Conservation (phyloP, 2,329 filamentous ascomycete genomes). For the Acarospora socialis region DNA sequence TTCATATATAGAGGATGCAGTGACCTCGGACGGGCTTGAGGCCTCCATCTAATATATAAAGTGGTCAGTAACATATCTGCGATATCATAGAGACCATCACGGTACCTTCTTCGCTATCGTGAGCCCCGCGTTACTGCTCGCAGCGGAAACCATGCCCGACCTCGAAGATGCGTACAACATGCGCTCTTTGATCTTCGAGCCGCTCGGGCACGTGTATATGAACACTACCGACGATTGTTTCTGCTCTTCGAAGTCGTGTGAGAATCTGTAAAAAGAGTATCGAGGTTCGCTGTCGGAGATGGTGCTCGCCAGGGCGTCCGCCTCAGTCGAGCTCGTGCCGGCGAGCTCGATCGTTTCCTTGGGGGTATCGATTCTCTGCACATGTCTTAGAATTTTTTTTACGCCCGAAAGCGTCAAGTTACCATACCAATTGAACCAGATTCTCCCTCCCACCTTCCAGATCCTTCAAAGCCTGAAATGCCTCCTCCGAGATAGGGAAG, state of each 20-base stretch:
- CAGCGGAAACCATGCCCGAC: slow-evolving; percentile 37
- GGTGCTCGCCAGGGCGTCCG: slow-evolving; percentile 23
- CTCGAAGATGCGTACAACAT: slow-evolving; percentile 51
- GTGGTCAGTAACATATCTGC: background rate
- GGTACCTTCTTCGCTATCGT: slow-evolving; percentile 42
- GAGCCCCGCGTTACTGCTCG: slow-evolving; percentile 40
- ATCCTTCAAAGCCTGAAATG: slow-evolving; percentile 35
- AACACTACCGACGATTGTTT: slow-evolving; percentile 36
- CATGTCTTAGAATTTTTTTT: slow-evolving; percentile 1
- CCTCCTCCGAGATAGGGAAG: slow-evolving; percentile 39
- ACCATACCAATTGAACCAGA: slow-evolving; percentile 37
- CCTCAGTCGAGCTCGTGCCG: slow-evolving; percentile 23
- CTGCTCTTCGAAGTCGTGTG: slow-evolving; percentile 18
- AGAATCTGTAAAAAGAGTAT: slow-evolving; percentile 47
- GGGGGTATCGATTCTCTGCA: slow-evolving; percentile 30
- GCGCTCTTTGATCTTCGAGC: slow-evolving; percentile 48
- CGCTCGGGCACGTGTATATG: slow-evolving; percentile 49
- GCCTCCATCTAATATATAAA: slow-evolving; percentile 37
- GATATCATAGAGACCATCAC: slow-evolving; percentile 6
- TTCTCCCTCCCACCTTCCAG: slow-evolving; percentile 24
- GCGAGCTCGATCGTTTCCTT: slow-evolving; percentile 44
- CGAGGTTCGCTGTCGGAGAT: slow-evolving; percentile 42
- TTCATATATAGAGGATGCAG: slow-evolving; percentile 35
- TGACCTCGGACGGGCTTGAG: slow-evolving; percentile 44
- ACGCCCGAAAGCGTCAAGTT: slow-evolving; percentile 5